Evolutionary conservation across 345 rosid genomes (phyloP), one percentile per base, ranked within the genome.

Genomic region (Alliaria petiolata): DNA sequence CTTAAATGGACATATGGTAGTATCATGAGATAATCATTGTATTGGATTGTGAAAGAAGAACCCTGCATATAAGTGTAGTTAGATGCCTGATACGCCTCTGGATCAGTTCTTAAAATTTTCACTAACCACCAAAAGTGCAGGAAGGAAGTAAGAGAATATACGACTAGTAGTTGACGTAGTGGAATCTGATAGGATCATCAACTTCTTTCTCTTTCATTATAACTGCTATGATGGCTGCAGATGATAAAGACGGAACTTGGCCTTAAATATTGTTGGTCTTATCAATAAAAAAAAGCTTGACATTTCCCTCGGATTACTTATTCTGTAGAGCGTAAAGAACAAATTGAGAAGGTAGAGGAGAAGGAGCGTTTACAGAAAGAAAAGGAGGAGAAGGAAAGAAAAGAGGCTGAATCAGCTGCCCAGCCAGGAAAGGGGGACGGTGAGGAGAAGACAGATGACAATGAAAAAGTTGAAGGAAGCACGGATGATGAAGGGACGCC

Each of bases 271-370:
- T 30, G 62, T 40, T 57, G 46, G 31, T 50, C n/a, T 49, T 68
- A 53, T 68, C 17, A n/a, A 13, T 17, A 17, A 25, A 14, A n/a
- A n/a, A n/a, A 16, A 26, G 7, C 43, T 25, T 67, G 50, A 61
- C 55, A 33, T 36, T 62, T 55, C 38, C 10, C 78, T 74, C 45
- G 46, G 16, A 76, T 56, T 47, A 30, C 28, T 49, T 65, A 20
- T 58, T 30, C 51, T 78, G 35, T 81, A 95, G 99, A 87, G 16
- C 89, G 60, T 52, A 95, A 92, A 78, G 98, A 92, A 80, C 87
- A 76, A 65, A 87, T 95, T 74, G 98, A 95, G 71, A 88, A 84
- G 74, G 83, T 81, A 39, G 98, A 95, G 82, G 92, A 92, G 82
- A 87, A 82, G 79, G 91, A 83, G 62, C 86, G 82, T 26, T 36